phyloP scores from a whole-genome alignment of 2,329 filamentous ascomycete species.

The Diplodia mutila region DNA sequence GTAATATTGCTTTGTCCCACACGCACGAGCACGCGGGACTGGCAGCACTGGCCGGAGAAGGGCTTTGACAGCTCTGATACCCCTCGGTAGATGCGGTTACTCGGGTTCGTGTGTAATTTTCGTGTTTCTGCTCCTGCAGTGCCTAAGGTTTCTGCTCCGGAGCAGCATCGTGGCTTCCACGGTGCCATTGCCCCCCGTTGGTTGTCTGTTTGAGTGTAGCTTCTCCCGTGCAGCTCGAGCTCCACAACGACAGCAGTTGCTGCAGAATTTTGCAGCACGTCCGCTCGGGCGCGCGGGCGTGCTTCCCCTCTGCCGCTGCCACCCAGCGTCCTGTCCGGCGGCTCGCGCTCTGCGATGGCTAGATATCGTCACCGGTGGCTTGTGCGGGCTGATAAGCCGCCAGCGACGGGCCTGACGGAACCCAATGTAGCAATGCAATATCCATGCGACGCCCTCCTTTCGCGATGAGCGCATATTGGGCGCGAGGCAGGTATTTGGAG shows the following conservation, averaged over 20 bases:
- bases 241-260: neutral
- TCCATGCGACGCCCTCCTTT: neutral
- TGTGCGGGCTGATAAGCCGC: neutral
- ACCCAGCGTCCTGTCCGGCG: neutral
- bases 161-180: neutral
- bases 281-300: neutral
- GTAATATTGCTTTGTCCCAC: constrained; percentile 7
- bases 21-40: neutral
- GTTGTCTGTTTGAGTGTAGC: neutral
- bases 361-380: neutral
- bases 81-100: neutral
- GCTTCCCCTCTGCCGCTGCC: neutral
- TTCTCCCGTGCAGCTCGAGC: neutral
- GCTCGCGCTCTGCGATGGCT: neutral
- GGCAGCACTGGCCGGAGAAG: neutral
- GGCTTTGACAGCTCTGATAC: neutral
- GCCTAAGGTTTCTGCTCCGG: neutral
- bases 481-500: neutral
- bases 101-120: neutral
- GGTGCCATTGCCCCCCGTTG: neutral
- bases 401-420: neutral
- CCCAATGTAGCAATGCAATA: neutral
- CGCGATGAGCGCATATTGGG: neutral
- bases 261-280: neutral
- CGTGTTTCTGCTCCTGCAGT: neutral